Percentiles rank a stretch among this genome's conserved stretches.
Evolutionary conservation across 495 filamentous ascomycete species (phyloP).

Genomic region (Neohortaea acidophila): DNA sequence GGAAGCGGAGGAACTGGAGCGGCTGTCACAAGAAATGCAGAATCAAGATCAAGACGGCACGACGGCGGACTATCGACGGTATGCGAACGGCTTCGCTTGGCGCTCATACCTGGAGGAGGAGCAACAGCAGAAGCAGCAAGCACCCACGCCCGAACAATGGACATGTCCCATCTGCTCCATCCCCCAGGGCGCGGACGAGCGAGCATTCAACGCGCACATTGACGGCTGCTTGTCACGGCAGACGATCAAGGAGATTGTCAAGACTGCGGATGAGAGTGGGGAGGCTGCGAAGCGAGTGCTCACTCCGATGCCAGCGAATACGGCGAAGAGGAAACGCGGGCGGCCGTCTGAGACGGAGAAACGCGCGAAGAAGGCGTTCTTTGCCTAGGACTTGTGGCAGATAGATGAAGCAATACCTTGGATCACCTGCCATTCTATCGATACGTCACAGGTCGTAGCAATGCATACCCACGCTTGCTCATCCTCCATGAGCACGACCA

Average conservation of each 20-base stretch:
- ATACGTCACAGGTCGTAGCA: too few relatives aligned
- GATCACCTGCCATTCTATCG: too few relatives aligned
- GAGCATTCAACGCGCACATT: constrained; percentile 79
- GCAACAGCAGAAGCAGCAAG: constrained; percentile 8
- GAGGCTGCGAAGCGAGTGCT: background rate
- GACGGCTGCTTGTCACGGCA: constrained; percentile 79
- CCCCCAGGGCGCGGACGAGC: constrained; percentile 60
- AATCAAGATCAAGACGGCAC: constrained; percentile 7
- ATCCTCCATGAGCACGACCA: too few relatives aligned
- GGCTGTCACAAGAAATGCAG: constrained; percentile 41
- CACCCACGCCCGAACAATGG: constrained; percentile 42
- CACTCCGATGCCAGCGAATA: constrained; percentile 2
- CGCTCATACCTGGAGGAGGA: constrained; percentile 21
- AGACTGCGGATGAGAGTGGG: constrained; percentile 25
- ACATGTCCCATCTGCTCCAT: constrained; percentile 72
- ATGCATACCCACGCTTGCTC: too few relatives aligned
- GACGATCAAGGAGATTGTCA: constrained; percentile 69
- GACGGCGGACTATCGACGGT: constrained; percentile 9
- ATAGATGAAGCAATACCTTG: too few relatives aligned
- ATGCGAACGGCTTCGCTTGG: constrained; percentile 33
- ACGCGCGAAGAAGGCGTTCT: constrained; percentile 12
- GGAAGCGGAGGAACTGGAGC: constrained; percentile 48
- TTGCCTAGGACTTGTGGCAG: too few relatives aligned
- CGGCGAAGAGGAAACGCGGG: constrained; percentile 15
- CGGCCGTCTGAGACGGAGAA: constrained; percentile 1